phyloP scores from a whole-genome alignment of 306 rosid genomes.

The Betula pendula region DNA sequence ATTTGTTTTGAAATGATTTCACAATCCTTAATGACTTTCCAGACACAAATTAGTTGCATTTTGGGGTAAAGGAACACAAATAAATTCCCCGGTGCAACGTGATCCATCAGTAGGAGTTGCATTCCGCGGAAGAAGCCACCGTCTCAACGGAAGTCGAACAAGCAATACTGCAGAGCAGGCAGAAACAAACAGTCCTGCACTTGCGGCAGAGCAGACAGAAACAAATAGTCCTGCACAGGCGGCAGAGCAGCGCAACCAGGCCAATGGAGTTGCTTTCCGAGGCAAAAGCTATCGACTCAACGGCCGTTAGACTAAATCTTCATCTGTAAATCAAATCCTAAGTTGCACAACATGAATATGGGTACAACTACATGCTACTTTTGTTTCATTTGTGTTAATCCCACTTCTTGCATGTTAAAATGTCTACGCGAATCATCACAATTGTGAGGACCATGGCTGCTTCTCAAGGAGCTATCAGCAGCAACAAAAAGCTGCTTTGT shows the following conservation, averaged over 20 bases:
- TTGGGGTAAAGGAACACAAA: constrained; percentile 74
- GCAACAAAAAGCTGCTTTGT: no score
- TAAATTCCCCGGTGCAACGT: constrained; percentile 62
- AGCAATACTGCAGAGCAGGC: constrained; percentile 27
- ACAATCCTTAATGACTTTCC: not conserved
- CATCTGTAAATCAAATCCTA: not conserved
- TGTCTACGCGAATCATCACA: no score
- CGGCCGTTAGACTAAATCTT: constrained; percentile 3
- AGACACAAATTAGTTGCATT: constrained; percentile 68
- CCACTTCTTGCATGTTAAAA: no score
- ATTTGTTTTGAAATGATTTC: no score
- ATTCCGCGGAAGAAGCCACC: constrained; percentile 65
- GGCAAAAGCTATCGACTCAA: constrained; percentile 51
- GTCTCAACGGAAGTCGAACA: constrained; percentile 46
- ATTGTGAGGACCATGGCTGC: no score
- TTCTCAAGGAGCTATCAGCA: no score
- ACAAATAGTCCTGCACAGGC: constrained; percentile 16
- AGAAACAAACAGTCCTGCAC: constrained; percentile 3
- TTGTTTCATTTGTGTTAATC: no score
- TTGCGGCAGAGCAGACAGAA: no score
- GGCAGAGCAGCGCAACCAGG: constrained; percentile 27
- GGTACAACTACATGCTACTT: no score
- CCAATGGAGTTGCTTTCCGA: constrained; percentile 39
- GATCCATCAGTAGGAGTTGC: constrained; percentile 57
- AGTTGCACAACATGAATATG: no score